A percentile compares a stretch with the other conserved stretches of the same genome.
phyloP scores from a whole-genome alignment of 768 basidiomycete species.

The Rhodotorula paludigena region DNA sequence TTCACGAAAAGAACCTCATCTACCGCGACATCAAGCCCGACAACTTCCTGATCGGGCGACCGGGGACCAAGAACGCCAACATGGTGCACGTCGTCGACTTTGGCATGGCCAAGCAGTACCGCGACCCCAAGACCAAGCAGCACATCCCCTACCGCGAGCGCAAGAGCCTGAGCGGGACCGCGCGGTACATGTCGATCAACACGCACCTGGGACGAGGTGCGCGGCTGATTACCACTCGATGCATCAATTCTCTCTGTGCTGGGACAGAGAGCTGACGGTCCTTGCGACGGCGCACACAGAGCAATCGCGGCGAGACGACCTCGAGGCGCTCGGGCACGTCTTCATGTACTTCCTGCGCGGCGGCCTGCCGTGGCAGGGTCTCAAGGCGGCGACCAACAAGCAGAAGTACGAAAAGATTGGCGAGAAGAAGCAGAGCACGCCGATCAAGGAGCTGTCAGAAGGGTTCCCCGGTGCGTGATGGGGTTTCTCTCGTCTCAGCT shows the following conservation, averaged over 20 bases:
- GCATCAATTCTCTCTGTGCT: not conserved
- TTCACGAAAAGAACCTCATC: constrained; percentile 98
- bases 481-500: not conserved
- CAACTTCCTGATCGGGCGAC: constrained; percentile 94
- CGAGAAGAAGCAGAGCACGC: constrained; percentile 97
- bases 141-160: constrained; percentile 98
- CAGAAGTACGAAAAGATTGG: constrained; percentile 99
- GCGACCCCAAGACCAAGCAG: constrained; percentile 98
- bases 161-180: constrained; percentile 93
- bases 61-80: constrained; percentile 83
- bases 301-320: constrained; percentile 84
- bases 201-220: constrained; percentile 79
- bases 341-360: constrained; percentile 99
- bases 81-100: constrained; percentile 71
- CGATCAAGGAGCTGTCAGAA: constrained; percentile 93
- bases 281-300: constrained; percentile 44
- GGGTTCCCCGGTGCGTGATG: constrained; percentile 73
- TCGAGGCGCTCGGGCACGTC: constrained; percentile 98
- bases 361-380: constrained; percentile 95
- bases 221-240: not conserved
- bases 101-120: constrained; percentile 99
- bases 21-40: constrained; percentile 99
- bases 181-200: constrained; percentile 99
- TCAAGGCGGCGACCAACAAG: constrained; percentile 99
- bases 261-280: not conserved